Conservation (phyloP, 129 eudicot genomes). For the carrot (Daucus carota) region DH1_v3.0 NC_030381.2:55342001-55342500, state of each 20-base stretch:
- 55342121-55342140: background rate
- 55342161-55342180: background rate
- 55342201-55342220: background rate
- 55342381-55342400: slow-evolving; percentile 79
- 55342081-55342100: slow-evolving; percentile 45
- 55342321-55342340: slow-evolving; percentile 62
- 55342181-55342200: background rate
- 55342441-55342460: slow-evolving; percentile 60
- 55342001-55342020: slow-evolving; percentile 66
- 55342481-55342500: slow-evolving; percentile 21
- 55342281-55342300: slow-evolving; percentile 74
- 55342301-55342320: slow-evolving; percentile 78
- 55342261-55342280: slow-evolving; percentile 50
- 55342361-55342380: slow-evolving; percentile 49
- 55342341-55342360: slow-evolving; percentile 68
- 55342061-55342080: slow-evolving; percentile 63
- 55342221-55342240: background rate
- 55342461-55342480: slow-evolving; percentile 39
- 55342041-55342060: slow-evolving; percentile 65
- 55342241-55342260: slow-evolving; percentile 77
- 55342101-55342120: slow-evolving; percentile 25
- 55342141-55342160: background rate
- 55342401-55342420: slow-evolving; percentile 89
- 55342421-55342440: slow-evolving; percentile 71
- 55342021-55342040: slow-evolving; percentile 72